A percentile compares a stretch with the other conserved stretches of the same genome.
phyloP scores from a whole-genome alignment of 306 rosid genomes.

The Erythrophleum fordii region DNA sequence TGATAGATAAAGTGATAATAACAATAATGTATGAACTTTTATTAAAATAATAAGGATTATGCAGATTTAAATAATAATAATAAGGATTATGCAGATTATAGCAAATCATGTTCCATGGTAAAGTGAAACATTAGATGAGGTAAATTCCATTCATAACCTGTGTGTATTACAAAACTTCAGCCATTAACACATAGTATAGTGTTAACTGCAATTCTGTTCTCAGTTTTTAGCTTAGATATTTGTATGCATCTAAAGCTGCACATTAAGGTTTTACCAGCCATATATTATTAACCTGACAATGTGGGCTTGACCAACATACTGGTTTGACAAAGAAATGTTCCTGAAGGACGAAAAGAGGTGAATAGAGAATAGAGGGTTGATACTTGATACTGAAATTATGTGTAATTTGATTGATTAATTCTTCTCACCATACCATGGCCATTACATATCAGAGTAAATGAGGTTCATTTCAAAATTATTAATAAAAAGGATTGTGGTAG shows the following conservation, averaged over 20 bases:
- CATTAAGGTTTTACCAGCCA: neutral
- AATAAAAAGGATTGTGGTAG: neutral
- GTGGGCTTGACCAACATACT: neutral
- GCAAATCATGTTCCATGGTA: neutral
- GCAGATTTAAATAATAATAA: constrained; percentile 14
- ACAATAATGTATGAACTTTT: neutral
- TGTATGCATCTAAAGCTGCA: neutral
- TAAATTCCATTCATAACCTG: neutral
- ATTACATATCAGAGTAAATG: constrained; percentile 5
- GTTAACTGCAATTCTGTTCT: neutral
- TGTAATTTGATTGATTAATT: constrained; percentile 11
- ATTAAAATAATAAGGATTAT: neutral
- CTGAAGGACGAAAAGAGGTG: neutral
- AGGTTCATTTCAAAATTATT: neutral
- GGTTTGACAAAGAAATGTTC: neutral
- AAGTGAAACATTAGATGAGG: neutral
- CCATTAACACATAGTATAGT: neutral
- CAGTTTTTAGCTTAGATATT: neutral
- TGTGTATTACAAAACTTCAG: neutral
- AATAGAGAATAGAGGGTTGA: neutral
- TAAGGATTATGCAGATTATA: constrained; percentile 2
- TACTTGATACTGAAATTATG: neutral
- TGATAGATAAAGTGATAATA: neutral
- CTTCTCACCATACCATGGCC: constrained; percentile 22
- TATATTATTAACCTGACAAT: neutral